These are phyloP conservation scores for Kodamaea derodonti DNA, from an alignment of 1,139 yeast species.

Conservation along the genomic window DNA sequence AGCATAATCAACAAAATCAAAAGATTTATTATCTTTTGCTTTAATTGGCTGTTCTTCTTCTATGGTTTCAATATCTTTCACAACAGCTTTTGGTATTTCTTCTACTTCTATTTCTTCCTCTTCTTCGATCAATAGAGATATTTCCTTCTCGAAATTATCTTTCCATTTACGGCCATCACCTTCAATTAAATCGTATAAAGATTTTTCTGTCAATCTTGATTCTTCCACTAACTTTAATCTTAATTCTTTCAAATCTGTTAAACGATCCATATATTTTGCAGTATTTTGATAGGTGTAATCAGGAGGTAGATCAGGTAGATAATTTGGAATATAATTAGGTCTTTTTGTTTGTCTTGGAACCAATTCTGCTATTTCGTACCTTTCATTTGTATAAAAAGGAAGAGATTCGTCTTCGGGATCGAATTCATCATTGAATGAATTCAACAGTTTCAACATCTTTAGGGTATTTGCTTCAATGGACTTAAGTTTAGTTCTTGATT, in stretches of 20 bases:
- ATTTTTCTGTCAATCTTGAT: conserved; percentile 74
- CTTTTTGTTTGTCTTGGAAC: conserved; percentile 51
- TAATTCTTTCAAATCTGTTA: conserved; percentile 70
- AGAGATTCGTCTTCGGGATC: conserved; percentile 21
- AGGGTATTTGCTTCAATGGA: conserved; percentile 4
- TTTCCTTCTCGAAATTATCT: conserved; percentile 22
- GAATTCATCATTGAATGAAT: conserved; percentile 4
- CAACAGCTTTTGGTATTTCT: conserved; percentile 2
- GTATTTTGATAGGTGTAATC: conserved; percentile 85
- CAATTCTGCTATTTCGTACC: conserved; percentile 47
- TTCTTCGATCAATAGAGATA: conserved; percentile 21
- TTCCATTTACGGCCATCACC: conserved; percentile 38
- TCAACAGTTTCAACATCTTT: conserved; percentile 3
- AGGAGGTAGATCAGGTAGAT: conserved; percentile 88
- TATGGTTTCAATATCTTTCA: neutral
- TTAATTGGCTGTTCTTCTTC: neutral
- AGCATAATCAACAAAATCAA: conserved; percentile 58
- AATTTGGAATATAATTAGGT: conserved; percentile 60
- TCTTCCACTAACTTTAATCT: conserved; percentile 73
- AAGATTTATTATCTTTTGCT: conserved; percentile 18
- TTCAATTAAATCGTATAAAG: conserved; percentile 58
- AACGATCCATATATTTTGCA: conserved; percentile 57
- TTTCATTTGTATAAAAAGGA: conserved; percentile 43
- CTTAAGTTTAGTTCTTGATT: conserved; percentile 7
- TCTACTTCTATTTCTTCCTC: conserved; percentile 12